Base-by-base conservation (phyloP, 2,329 filamentous ascomycete genomes). In the Acarospora socialis region DNA sequence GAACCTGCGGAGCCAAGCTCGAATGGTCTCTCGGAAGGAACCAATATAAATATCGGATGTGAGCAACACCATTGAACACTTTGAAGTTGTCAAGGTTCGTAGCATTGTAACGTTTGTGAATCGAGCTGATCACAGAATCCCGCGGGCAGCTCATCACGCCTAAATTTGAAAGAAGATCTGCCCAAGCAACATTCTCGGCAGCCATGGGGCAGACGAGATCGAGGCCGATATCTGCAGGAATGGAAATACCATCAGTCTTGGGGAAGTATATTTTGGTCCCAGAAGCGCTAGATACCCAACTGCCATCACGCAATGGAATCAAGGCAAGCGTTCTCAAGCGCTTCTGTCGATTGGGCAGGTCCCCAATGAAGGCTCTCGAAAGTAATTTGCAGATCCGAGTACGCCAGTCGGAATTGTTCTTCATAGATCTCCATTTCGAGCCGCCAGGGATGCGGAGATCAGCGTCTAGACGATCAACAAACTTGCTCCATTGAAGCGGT, bases 351-450 rank as follows among this genome's bases (percentile, higher is more conserved):
- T 4, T 2, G n/a, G 7, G 10, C 4, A 8, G 4, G 3, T 23
- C 20, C 2, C 18, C 9, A 8, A 22, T 7, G 14, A 27, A 36
- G 3, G 22, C 21, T 5, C n/a, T 4, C 7, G 22, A n/a, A 7
- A 36, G 34, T 10, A 36, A 12, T 9, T 33, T 12, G 10, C 29
- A 22, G 18, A 26, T 21, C 10, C 23, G 19, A 9, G 13, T 44
- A 32, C 44, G 39, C 43, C 45, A 48, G 16, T 31, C 29, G n/a
- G n/a, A n/a, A 2, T 43, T 34, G 25, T 21, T 32, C n/a, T 33
- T 43, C 16, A 22, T 9, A 3, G 39, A 41, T 31, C 38, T 43
- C 21, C 44, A 36, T 39, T 32, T 36, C 14, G 40, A 46, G 23
- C 25, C 46, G n/a, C n/a, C n/a, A n/a, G n/a, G n/a, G n/a, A n/a